A percentile compares a stretch with the other conserved stretches of the same genome.
Evolutionary conservation across 805 yeast species (phyloP).

Genomic region (Tetrapisispora phaffii): DNA sequence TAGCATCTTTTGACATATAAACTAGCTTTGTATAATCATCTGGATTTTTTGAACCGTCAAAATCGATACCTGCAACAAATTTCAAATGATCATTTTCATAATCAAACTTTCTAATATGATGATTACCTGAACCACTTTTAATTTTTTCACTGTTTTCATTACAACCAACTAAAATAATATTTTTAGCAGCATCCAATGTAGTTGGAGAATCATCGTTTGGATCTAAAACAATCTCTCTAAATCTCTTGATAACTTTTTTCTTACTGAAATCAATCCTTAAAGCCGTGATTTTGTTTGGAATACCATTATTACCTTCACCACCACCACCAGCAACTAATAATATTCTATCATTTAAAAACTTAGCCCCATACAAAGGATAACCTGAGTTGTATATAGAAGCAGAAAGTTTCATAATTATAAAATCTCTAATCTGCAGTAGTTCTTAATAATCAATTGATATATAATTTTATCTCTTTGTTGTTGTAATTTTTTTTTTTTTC

Average conservation of each 20-base stretch:
- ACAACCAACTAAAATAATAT: constrained; percentile 58
- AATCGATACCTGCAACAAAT: constrained; percentile 50
- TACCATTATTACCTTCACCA: constrained; percentile 86
- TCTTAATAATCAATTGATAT: no score
- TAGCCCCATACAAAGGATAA: constrained; percentile 75
- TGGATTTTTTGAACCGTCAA: constrained; percentile 34
- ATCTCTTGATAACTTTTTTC: constrained; percentile 41
- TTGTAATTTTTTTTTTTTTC: no score
- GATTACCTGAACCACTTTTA: constrained; percentile 47
- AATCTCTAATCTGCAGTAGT: no score
- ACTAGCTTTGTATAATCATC: constrained; percentile 55
- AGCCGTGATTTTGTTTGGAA: constrained; percentile 72
- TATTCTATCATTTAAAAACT: constrained; percentile 50
- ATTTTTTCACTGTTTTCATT: constrained; percentile 57
- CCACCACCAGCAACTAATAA: constrained; percentile 87
- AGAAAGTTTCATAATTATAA: constrained; percentile 13
- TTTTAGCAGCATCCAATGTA: constrained; percentile 47
- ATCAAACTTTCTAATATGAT: constrained; percentile 60
- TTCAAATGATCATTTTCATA: constrained; percentile 53
- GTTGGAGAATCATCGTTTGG: constrained; percentile 81
- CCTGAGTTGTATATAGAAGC: constrained; percentile 34
- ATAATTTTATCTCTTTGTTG: no score
- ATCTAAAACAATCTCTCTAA: constrained; percentile 51
- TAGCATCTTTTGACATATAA: constrained; percentile 46
- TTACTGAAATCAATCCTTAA: constrained; percentile 47